phyloP scores from a whole-genome alignment of 192 early-diverging fungal species.

The Linnemannia exigua region DNA sequence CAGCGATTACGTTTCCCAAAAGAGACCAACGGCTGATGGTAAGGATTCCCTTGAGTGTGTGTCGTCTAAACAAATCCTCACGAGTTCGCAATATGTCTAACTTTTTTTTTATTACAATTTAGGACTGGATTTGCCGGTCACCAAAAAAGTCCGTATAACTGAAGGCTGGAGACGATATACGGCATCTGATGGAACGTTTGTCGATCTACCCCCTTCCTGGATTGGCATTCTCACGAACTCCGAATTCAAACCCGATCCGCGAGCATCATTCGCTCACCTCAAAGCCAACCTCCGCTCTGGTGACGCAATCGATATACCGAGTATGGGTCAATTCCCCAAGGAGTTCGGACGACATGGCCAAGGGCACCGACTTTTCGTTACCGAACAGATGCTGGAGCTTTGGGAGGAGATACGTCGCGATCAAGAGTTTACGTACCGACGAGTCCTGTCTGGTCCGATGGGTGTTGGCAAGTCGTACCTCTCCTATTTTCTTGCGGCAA shows the following conservation, averaged over 20 bases:
- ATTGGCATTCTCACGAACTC: conserved; percentile 18
- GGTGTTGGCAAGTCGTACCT: too few species aligned
- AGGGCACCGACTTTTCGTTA: not conserved
- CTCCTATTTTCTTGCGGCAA: too few species aligned
- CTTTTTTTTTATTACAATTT: too few species aligned
- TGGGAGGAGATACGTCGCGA: not conserved
- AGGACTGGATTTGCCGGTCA: too few species aligned
- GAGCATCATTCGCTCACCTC: conserved; percentile 18
- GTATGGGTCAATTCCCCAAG: conserved; percentile 19
- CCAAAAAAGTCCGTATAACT: conserved; percentile 28
- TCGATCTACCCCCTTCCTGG: conserved; percentile 21
- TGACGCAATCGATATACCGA: conserved; percentile 13
- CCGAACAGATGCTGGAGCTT: too few species aligned
- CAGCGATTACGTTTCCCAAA: too few species aligned
- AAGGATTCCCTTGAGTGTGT: too few species aligned
- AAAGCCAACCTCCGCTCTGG: conserved; percentile 26
- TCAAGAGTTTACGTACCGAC: not conserved
- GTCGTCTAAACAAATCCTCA: too few species aligned
- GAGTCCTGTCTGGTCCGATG: too few species aligned
- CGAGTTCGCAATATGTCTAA: too few species aligned
- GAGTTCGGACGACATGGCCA: not conserved
- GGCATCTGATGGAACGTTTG: conserved; percentile 30
- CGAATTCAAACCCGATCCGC: conserved; percentile 16
- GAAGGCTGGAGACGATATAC: conserved; percentile 24
- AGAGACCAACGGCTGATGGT: too few species aligned